A percentile compares a stretch with the other conserved stretches of the same genome.
These are phyloP conservation scores for Schizosaccharomyces japonicus DNA, from an alignment of 805 yeast genomes.

Conservation along the genomic window DNA sequence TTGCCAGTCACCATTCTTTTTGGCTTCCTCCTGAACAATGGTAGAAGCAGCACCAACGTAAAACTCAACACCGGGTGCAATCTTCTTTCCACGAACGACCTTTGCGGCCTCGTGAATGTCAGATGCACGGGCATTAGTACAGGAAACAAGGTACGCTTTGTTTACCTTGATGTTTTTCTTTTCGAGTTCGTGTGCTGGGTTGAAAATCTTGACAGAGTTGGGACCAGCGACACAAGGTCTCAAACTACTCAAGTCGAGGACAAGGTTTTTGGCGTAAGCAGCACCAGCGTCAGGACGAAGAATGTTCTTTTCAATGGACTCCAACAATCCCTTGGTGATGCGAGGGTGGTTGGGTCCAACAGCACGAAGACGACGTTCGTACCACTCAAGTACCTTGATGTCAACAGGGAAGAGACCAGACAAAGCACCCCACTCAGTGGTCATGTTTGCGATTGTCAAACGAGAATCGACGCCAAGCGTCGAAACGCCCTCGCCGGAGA, in stretches of 20 bases:
- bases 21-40: constrained; percentile 80
- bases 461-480: constrained; percentile 57
- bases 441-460: constrained; percentile 87
- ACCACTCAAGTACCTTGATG: constrained; percentile 50
- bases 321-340: constrained; percentile 37
- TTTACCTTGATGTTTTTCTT: constrained; percentile 50
- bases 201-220: constrained; percentile 82
- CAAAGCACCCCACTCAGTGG: constrained; percentile 96
- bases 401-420: constrained; percentile 97
- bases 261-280: constrained; percentile 65
- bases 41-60: constrained; percentile 95
- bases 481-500: constrained; percentile 57
- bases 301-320: constrained; percentile 7
- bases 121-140: constrained; percentile 83
- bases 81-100: constrained; percentile 55
- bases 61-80: constrained; percentile 77
- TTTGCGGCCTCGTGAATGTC: constrained; percentile 90
- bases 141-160: constrained; percentile 92
- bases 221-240: constrained; percentile 90
- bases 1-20: constrained; percentile 78
- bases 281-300: constrained; percentile 50
- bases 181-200: constrained; percentile 51
- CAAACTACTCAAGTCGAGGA: constrained; percentile 53
- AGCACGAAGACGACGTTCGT: constrained; percentile 33
- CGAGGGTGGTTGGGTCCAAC: constrained; percentile 49